These are phyloP conservation scores for Candida krabiensis DNA, from an alignment of 805 yeast genomes.

Conservation along the genomic window DNA sequence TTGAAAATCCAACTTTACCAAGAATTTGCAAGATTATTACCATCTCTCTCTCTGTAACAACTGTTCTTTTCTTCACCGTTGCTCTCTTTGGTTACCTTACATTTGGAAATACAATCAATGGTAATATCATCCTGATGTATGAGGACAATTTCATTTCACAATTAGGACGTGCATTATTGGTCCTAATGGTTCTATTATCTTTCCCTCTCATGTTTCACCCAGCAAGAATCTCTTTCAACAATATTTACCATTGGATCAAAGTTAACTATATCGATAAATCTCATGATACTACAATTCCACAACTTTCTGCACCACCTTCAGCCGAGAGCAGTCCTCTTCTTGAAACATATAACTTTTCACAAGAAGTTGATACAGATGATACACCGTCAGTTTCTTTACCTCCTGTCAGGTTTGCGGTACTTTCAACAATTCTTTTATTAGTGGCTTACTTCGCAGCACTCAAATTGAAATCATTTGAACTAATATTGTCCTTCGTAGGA, in stretches of 20 bases:
- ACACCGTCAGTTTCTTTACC: conserved; percentile 44
- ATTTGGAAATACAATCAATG: conserved; percentile 64
- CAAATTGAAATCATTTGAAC: conserved; percentile 61
- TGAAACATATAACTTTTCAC: neutral
- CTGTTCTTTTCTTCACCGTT: conserved; percentile 57
- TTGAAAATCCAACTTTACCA: conserved; percentile 50
- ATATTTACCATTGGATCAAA: conserved; percentile 51
- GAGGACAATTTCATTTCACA: conserved; percentile 49
- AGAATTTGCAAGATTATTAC: conserved; percentile 46
- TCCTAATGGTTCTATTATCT: conserved; percentile 71
- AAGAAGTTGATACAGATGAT: neutral
- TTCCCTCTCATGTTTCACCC: conserved; percentile 84
- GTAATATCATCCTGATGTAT: conserved; percentile 71
- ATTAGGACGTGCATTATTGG: conserved; percentile 61
- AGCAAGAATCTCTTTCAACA: conserved; percentile 70
- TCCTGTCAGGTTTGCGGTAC: conserved; percentile 42
- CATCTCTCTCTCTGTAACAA: conserved; percentile 52
- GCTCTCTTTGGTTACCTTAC: conserved; percentile 72
- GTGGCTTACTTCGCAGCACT: conserved; percentile 57
- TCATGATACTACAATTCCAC: neutral
- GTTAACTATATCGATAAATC: neutral
- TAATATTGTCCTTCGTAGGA: conserved; percentile 72
- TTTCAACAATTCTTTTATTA: conserved; percentile 48
- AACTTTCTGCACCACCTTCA: neutral
- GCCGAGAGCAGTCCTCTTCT: conserved; percentile 7